phyloP scores from a whole-genome alignment of 768 basidiomycete species.

The Amanita rubescens region DNA sequence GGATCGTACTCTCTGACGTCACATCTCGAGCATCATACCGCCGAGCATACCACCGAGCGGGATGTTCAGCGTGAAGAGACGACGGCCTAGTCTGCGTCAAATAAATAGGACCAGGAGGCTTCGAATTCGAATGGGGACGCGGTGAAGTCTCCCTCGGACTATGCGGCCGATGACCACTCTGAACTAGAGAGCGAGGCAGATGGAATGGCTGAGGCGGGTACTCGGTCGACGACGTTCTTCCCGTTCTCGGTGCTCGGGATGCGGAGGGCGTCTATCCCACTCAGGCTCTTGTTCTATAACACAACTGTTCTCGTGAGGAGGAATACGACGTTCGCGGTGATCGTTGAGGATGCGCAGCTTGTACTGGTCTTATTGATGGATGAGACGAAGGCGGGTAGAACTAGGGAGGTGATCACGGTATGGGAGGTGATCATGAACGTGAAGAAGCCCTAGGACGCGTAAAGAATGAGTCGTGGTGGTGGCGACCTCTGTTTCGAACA shows the following conservation, averaged over 20 bases:
- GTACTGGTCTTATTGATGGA: slow-evolving; percentile 45
- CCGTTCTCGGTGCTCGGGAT: slow-evolving; percentile 46
- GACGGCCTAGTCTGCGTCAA: slow-evolving; percentile 24
- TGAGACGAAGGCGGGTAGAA: slow-evolving; percentile 44
- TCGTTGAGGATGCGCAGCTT: slow-evolving; percentile 41
- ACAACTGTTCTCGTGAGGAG: slow-evolving; percentile 37
- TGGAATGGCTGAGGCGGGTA: slow-evolving; percentile 34
- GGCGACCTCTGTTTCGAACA: slow-evolving; percentile 34
- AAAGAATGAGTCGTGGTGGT: slow-evolving; percentile 52
- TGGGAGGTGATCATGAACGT: slow-evolving; percentile 53
- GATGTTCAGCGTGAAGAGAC: slow-evolving; percentile 32
- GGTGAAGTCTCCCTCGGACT: slow-evolving; percentile 62
- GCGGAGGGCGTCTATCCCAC: slow-evolving; percentile 56
- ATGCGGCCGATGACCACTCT: slow-evolving; percentile 27
- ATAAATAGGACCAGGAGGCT: slow-evolving; percentile 33
- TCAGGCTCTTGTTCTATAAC: slow-evolving; percentile 43
- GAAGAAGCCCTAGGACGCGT: slow-evolving; percentile 48
- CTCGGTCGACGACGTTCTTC: slow-evolving; percentile 39
- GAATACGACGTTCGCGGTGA: slow-evolving; percentile 51
- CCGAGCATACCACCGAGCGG: slow-evolving; percentile 59
- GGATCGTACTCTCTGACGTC: slow-evolving; percentile 43
- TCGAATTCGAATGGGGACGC: slow-evolving; percentile 44
- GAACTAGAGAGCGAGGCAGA: slow-evolving; percentile 34
- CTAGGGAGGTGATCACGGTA: slow-evolving; percentile 45
- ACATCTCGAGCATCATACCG: slow-evolving; percentile 35